Evolutionary conservation across 2,329 filamentous ascomycete genomes (phyloP), one percentile per base, ranked within the genome.

Genomic region (Sporothrix pallida): DNA sequence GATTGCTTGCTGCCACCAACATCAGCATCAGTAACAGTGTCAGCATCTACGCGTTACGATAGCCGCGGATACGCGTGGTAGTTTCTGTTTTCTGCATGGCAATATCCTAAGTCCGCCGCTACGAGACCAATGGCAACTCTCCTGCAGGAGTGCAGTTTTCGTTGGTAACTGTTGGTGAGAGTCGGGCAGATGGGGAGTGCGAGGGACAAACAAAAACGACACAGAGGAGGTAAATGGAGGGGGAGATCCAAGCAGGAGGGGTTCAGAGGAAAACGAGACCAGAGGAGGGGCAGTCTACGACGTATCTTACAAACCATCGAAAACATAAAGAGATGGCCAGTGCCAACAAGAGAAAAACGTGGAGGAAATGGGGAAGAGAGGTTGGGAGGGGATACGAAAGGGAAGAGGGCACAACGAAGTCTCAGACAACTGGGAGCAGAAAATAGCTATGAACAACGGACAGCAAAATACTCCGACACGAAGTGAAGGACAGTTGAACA

Each of bases 71-170:
- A 65, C 37, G n/a, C 26, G 31, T 62, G 58, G 31, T 62, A 2
- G 31, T 37, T 37, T 37, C 31, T 37, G 3, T 10, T 13, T 42
- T 44, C 26, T 63, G 58, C 31, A 65, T n/a, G 10, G 42, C 62
- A 46, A 65, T 65, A 65, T 12, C 62, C 62, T 44, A 65, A 65
- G 63, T 67, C 46, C 42, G 63, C 63, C 42, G 63, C 63, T 67
- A 50, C 44, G 37, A 46, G 3, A 31, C 31, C 31, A 37, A 37
- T 37, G 31, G 31, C 31, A 37, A 37, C 31, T 37, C 31, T 37
- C 31, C 31, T 37, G 31, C 31, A 37, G 31, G 31, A 37, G 4
- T 37, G 31, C 31, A 37, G 31, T 37, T 26, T 15, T 15, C 58
- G 5, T 17, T 10, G 58, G 10, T 1, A 10, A 2, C 31, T 62